These are phyloP conservation scores for Carex scoparia DNA, from an alignment of 176 grass and related monocot genomes.

Conservation along the genomic window DNA sequence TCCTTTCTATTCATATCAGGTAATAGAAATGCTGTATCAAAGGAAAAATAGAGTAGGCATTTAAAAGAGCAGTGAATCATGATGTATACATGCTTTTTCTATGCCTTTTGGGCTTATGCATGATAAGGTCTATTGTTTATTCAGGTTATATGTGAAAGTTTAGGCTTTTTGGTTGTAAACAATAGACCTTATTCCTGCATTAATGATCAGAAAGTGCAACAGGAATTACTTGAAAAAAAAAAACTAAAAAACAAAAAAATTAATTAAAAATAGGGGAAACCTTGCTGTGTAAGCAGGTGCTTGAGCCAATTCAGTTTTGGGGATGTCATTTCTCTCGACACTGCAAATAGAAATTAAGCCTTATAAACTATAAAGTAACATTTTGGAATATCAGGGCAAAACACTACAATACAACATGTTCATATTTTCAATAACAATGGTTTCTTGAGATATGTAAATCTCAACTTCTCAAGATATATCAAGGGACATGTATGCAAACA, in stretches of 20 bases:
- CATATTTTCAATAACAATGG: neutral
- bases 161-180: neutral
- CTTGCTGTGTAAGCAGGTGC: conserved; percentile 54
- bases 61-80: too few species aligned
- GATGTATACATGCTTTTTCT: too few species aligned
- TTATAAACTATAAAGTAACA: neutral
- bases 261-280: conserved; percentile 33
- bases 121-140: neutral
- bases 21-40: too few species aligned
- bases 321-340: conserved; percentile 7
- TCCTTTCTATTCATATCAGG: too few species aligned
- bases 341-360: neutral
- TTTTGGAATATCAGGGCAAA: neutral
- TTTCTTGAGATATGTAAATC: neutral
- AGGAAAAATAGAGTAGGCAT: too few species aligned
- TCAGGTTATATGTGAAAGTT: neutral
- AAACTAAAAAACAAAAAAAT: neutral
- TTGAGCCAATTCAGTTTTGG: conserved; percentile 40
- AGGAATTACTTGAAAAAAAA: neutral
- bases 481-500: neutral
- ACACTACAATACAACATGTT: neutral
- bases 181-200: too few species aligned
- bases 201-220: neutral
- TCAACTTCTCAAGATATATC: neutral
- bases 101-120: too few species aligned